Percentiles rank a stretch among this genome's conserved stretches.
Conservation (phyloP, 352 stramenopile species). For the Globisporangium paddicum region DNA sequence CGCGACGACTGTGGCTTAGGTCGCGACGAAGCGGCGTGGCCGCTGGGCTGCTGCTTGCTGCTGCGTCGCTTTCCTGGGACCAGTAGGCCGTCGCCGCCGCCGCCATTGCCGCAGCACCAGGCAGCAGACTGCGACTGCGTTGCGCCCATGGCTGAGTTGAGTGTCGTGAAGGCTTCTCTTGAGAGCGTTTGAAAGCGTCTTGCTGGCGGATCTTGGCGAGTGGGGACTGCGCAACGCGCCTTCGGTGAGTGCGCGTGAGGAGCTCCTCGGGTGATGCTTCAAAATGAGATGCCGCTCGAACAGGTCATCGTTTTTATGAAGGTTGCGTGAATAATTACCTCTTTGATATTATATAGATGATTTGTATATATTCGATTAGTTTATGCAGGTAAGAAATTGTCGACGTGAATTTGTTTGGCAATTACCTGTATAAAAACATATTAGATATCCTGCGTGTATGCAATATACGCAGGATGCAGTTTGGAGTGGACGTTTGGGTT, state of each 20-base stretch:
- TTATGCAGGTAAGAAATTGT: neutral
- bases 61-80: constrained; percentile 36
- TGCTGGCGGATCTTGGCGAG: neutral
- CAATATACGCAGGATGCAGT: neutral
- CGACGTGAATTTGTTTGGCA: neutral
- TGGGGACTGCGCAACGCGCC: neutral
- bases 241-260: neutral
- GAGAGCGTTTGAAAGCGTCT: no score
- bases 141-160: constrained; percentile 25
- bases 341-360: neutral
- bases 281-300: neutral
- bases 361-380: neutral
- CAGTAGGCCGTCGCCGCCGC: constrained; percentile 28
- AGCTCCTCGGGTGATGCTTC: neutral
- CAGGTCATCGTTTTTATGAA: neutral
- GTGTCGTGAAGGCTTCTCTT: no score
- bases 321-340: neutral
- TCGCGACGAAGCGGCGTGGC: constrained; percentile 21
- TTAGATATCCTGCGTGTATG: neutral
- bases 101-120: constrained; percentile 40
- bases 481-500: neutral
- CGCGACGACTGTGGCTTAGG: constrained; percentile 21
- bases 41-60: constrained; percentile 25
- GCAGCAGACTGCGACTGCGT: constrained; percentile 33
- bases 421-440: neutral